Base-by-base conservation (phyloP, 2,329 filamentous ascomycete species). In the Botrytis pseudocinerea region DNA sequence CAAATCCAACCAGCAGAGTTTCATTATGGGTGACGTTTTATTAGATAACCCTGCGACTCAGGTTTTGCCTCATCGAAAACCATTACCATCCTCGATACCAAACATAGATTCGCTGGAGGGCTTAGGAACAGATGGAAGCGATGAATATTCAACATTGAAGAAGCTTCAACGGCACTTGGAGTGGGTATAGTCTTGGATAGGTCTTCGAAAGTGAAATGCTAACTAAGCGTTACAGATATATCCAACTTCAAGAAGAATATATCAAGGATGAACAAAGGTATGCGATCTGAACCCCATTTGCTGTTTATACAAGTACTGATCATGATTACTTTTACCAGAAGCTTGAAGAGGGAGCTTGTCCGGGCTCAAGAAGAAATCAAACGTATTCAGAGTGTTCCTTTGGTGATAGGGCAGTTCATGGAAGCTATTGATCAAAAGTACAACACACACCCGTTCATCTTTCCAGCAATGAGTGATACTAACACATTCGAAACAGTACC, bases 401-500 rank as follows among this genome's bases (percentile, higher is more conserved):
- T 99, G 75, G 96, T 99, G 76, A 99, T 99, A 82, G 96, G 96
- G 75, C 96, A 99, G 84, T 99, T 99, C 82, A 99, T 99, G 96
- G 96, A 99, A 85, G 96, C 96, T 72, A 99, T 99, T 82, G 96
- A 99, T 83, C 96, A 99, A 85, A 99, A 98, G 94, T 97, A 88
- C 83, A 89, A 38, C 54, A 74, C 20, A 38, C 40, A 14, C 54
- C 20, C 54, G 5, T 6, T 40, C 32, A 70, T 40, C 38, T 28
- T 35, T 57, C 54, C 28, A n/a, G 25, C 62, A n/a, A 42, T 59
- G 4, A 69, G 68, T 44, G 68, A 73, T 60, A 73, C 76, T 79
- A 74, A 80, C 65, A 46, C 32, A 22, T 48, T 60, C 35, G 18
- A 42, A 73, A 61, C 80, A 97, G 94, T 84, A 99, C 96, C 77